phyloP scores from a whole-genome alignment of 768 basidiomycete species.

The Pisolithus sp. region DNA sequence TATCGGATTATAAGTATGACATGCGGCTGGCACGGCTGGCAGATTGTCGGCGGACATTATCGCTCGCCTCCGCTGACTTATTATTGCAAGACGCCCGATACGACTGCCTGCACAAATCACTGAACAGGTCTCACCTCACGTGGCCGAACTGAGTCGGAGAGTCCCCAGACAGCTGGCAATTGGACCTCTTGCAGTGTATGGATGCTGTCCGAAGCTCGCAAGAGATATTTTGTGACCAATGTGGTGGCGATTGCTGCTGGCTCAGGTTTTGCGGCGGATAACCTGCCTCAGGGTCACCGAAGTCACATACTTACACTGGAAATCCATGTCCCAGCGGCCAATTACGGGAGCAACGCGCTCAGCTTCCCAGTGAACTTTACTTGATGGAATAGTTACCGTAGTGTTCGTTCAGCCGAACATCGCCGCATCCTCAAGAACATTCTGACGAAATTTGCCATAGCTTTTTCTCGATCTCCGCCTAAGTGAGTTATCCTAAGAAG shows the following conservation, averaged over 20 bases:
- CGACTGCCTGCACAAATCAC: conserved; percentile 14
- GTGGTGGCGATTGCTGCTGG: neutral
- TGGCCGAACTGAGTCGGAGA: conserved; percentile 12
- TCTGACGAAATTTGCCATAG: conserved; percentile 1
- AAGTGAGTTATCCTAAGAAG: no score
- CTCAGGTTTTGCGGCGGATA: neutral
- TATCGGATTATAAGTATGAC: neutral
- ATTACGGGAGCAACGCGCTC: neutral
- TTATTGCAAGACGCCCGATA: neutral
- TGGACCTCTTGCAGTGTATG: no score
- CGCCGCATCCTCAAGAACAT: conserved; percentile 2
- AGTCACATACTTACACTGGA: neutral
- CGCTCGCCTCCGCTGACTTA: conserved; percentile 23
- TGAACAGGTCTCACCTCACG: conserved; percentile 18
- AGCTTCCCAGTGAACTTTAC: neutral
- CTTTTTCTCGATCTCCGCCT: no score
- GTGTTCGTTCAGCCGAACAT: neutral
- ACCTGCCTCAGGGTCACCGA: neutral
- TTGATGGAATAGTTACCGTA: neutral
- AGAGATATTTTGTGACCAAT: no score
- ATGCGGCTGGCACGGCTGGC: neutral
- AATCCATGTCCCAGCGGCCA: neutral
- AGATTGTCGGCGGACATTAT: conserved; percentile 27
- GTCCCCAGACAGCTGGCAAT: neutral
- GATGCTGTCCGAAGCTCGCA: no score